Evolutionary conservation across 1,139 yeast genomes (phyloP), one percentile per base, ranked within the genome.

Genomic region (Geotrichum reessii): DNA sequence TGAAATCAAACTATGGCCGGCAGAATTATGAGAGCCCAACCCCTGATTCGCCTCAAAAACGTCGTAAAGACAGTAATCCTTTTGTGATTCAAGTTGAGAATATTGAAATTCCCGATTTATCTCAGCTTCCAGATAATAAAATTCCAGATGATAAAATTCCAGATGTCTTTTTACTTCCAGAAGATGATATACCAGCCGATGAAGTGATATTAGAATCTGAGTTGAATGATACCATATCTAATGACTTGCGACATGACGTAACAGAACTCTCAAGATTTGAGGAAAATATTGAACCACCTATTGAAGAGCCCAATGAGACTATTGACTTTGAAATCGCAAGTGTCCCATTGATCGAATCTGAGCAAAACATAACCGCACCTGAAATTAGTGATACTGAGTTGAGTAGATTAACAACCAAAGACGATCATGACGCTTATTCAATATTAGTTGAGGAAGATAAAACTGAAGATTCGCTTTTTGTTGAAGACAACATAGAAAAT

Each of bases 21-120:
- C 44, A 37, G 8, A 37, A 5, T 37, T 37, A n/a, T 37, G 44
- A 37, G 19, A 37, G 44, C 9, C 44, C 44, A n/a, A 37, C 40
- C 8, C 21, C 31, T 7, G 52, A 50, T 9, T 37, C 47, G 9
- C 28, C 47, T 12, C 52, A 31, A 21, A 24, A 31, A 28, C 42
- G 27, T 24, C 52, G 55, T 46, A 58, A 52, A 50, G 53, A 55
- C 8, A 55, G 57, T 28, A 53, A 48, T n/a, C 56, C 56, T 17
- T 58, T 58, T 55, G 61, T 58, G 12, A 58, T 58, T 50, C 54
- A 58, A 33, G 48, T 58, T 2, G 58, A 55, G 19, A 54, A 58
- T 21, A 17, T 42, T 17, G 54, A 56, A 25, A 11, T 47, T 19
- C 52, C 53, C 7, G 58, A 57, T 19, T 19, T 49, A n/a, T 33